Conservation (phyloP, 1,284 basidiomycete species). For the Phellopilus nigrolimitatus region DNA sequence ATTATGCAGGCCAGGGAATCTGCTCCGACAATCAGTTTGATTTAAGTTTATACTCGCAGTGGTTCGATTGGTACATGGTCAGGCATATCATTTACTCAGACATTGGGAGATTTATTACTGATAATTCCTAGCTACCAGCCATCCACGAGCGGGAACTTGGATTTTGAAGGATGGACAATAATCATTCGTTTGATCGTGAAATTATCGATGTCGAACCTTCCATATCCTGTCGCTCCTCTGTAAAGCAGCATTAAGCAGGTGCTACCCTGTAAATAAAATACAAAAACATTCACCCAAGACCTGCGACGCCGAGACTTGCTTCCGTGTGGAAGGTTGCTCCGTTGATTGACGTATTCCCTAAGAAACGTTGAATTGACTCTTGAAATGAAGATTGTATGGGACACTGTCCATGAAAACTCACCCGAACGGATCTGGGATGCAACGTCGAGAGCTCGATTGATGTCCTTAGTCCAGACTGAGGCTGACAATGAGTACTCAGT, state of each 20-base stretch:
- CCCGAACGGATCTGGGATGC: conserved; percentile 46
- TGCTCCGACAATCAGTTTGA: no score
- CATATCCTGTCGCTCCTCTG: conserved; percentile 49
- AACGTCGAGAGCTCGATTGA: conserved; percentile 42
- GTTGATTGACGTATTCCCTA: conserved; percentile 41
- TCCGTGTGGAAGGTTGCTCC: conserved; percentile 31
- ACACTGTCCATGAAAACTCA: conserved; percentile 26
- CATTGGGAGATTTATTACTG: no score
- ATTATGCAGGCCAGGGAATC: no score
- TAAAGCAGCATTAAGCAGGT: background rate
- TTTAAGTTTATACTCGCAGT: no score
- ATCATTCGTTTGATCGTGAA: conserved; percentile 44
- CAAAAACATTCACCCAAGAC: conserved; percentile 30
- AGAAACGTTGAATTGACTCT: background rate
- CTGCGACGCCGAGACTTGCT: conserved; percentile 23
- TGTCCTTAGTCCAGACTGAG: conserved; percentile 49
- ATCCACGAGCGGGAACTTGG: conserved; percentile 21
- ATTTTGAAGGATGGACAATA: conserved; percentile 36
- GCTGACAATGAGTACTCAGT: conserved; percentile 51
- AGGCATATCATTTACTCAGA: no score
- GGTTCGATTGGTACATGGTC: no score
- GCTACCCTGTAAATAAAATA: conserved; percentile 2
- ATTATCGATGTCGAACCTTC: conserved; percentile 46
- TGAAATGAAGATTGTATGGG: background rate
- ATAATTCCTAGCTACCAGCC: no score